phyloP scores from a whole-genome alignment of 495 filamentous ascomycete species.

The Annulohypoxylon nitens region DNA sequence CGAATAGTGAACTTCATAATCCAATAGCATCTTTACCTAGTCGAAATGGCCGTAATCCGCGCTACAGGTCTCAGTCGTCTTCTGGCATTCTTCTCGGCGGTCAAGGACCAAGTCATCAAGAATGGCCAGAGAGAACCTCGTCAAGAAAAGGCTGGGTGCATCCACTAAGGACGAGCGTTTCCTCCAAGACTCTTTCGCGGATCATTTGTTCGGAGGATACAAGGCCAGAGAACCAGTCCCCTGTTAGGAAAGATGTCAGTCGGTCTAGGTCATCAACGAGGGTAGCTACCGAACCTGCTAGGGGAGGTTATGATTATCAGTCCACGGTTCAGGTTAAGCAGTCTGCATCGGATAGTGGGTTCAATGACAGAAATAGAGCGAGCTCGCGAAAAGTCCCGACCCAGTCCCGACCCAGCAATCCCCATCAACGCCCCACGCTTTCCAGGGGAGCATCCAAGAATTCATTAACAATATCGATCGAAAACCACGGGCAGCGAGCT shows the following conservation, averaged over 20 bases:
- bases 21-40: not conserved
- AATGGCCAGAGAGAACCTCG: conserved; percentile 34
- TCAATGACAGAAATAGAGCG: not conserved
- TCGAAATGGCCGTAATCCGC: conserved; percentile 10
- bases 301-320: not conserved
- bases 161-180: conserved; percentile 2
- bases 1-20: not conserved
- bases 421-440: not conserved
- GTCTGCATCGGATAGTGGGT: not conserved
- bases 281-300: not conserved
- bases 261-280: conserved; percentile 4
- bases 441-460: conserved; percentile 2
- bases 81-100: not conserved
- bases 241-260: not conserved
- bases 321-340: not conserved
- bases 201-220: not conserved
- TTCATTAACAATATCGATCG: conserved; percentile 15
- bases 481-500: not conserved
- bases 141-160: conserved; percentile 25
- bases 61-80: conserved; percentile 24
- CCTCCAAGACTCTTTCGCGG: conserved; percentile 10
- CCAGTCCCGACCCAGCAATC: not conserved
- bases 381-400: not conserved
- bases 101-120: not conserved
- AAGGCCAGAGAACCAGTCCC: not conserved